Evolutionary conservation across 805 yeast genomes (phyloP).

Genomic region (Wickerhamiella slavikovae): DNA sequence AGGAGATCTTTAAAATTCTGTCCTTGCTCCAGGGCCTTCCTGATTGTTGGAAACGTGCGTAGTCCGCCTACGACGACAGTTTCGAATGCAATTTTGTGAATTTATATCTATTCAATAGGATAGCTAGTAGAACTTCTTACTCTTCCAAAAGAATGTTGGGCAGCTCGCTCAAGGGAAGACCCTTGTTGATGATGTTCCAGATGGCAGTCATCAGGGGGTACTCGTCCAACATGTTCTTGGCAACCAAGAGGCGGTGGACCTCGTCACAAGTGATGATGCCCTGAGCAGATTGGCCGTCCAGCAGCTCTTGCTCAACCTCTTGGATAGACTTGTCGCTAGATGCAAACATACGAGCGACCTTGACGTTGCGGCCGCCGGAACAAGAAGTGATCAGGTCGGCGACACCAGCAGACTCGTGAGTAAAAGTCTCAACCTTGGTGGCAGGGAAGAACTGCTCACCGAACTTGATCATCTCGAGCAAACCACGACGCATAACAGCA

Average conservation of each 20-base stretch:
- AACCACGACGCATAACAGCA: conserved; percentile 91
- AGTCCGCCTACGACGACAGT: too few relatives aligned
- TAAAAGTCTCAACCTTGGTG: conserved; percentile 58
- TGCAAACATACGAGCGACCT: conserved; percentile 76
- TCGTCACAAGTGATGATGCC: conserved; percentile 82
- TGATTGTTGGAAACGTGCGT: conserved; percentile 3
- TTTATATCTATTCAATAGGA: too few relatives aligned
- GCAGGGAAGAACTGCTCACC: conserved; percentile 65
- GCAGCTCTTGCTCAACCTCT: conserved; percentile 65
- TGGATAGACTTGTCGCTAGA: conserved; percentile 53
- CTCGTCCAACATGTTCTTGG: conserved; percentile 32
- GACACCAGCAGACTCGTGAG: conserved; percentile 90
- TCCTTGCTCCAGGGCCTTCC: too few relatives aligned
- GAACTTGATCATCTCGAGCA: conserved; percentile 74
- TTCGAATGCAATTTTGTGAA: too few relatives aligned
- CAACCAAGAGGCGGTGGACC: conserved; percentile 62
- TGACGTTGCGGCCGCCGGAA: conserved; percentile 91
- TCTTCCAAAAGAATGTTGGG: conserved; percentile 24
- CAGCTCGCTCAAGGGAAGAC: conserved; percentile 50
- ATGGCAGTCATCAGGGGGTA: conserved; percentile 72
- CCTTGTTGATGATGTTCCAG: conserved; percentile 63
- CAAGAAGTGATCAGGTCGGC: conserved; percentile 97
- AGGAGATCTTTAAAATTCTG: too few relatives aligned
- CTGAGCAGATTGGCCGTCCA: conserved; percentile 94
- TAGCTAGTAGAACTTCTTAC: too few relatives aligned